phyloP scores from a whole-genome alignment of 1,284 basidiomycete species.

The Malassezia restricta region DNA sequence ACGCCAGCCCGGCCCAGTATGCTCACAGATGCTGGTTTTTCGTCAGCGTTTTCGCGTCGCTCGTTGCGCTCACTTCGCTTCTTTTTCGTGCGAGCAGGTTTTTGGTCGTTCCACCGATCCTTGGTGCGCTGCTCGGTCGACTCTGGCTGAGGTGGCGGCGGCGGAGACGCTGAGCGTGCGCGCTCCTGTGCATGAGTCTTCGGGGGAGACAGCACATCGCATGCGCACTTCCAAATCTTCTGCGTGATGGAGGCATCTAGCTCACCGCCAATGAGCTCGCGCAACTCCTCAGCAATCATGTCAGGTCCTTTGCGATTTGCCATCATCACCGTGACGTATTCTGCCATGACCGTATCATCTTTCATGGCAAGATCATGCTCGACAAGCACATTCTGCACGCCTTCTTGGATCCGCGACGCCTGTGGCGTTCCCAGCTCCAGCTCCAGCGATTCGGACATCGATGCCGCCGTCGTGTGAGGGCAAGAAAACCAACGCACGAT shows the following conservation, averaged over 20 bases:
- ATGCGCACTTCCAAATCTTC: constrained; percentile 31
- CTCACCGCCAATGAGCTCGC: constrained; percentile 36
- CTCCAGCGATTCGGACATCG: constrained; percentile 4
- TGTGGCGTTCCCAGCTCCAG: constrained; percentile 22
- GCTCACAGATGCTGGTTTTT: constrained; percentile 16
- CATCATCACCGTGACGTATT: constrained; percentile 46
- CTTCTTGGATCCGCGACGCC: constrained; percentile 21
- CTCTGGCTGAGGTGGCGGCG: neutral
- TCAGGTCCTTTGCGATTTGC: constrained; percentile 38
- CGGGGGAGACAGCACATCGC: neutral
- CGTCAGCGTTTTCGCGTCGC: neutral
- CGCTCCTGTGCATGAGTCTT: neutral
- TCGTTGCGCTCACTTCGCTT: neutral
- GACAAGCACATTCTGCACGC: constrained; percentile 29
- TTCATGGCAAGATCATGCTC: constrained; percentile 21
- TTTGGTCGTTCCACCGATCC: neutral
- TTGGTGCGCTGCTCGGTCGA: neutral
- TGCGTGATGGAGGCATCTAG: constrained; percentile 27
- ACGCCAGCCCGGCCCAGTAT: constrained; percentile 35
- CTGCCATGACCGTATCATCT: constrained; percentile 39
- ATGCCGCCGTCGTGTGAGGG: too few relatives aligned
- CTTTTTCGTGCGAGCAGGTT: neutral
- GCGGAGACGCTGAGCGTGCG: constrained; percentile 7
- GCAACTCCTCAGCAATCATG: constrained; percentile 35
- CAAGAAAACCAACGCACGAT: too few relatives aligned